These are phyloP conservation scores for Cicer bijugum DNA, from an alignment of 306 rosid genomes.

Conservation along the genomic window DNA sequence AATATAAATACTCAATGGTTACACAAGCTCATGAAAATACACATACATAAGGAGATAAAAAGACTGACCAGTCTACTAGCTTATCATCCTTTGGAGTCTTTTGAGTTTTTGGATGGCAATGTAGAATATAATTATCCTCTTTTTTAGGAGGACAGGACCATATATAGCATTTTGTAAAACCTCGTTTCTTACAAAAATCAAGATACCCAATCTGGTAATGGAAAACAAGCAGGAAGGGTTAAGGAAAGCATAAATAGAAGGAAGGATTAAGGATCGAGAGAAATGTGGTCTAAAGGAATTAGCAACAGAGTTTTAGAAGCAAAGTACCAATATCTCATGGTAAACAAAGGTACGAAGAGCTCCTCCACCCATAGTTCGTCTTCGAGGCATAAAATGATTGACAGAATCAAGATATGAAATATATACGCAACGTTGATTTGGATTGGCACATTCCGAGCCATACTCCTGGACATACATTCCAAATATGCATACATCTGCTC, in stretches of 20 bases:
- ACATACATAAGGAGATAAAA: not conserved
- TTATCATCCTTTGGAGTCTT: constrained; percentile 63
- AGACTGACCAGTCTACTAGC: constrained; percentile 61
- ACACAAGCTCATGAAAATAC: not conserved
- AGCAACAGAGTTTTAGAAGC: not conserved
- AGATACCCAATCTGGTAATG: constrained; percentile 68
- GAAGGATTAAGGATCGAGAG: not conserved
- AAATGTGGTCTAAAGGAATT: not conserved
- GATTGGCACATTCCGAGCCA: constrained; percentile 65
- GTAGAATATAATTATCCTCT: constrained; percentile 64
- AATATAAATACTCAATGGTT: constrained; percentile 10
- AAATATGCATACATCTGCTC: constrained; percentile 73
- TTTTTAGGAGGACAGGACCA: constrained; percentile 67
- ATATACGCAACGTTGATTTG: constrained; percentile 61
- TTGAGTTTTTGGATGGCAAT: constrained; percentile 66
- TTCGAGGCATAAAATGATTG: constrained; percentile 68
- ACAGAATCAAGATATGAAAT: constrained; percentile 74
- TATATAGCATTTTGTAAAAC: constrained; percentile 64
- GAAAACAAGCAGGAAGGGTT: not conserved
- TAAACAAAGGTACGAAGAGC: constrained; percentile 76
- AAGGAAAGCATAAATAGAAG: not conserved
- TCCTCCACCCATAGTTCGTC: constrained; percentile 48
- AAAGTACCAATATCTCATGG: constrained; percentile 68
- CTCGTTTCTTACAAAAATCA: constrained; percentile 67
- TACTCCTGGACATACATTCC: constrained; percentile 69